These are phyloP conservation scores for Imleria badia DNA, from an alignment of 768 basidiomycete genomes.

Conservation along the genomic window DNA sequence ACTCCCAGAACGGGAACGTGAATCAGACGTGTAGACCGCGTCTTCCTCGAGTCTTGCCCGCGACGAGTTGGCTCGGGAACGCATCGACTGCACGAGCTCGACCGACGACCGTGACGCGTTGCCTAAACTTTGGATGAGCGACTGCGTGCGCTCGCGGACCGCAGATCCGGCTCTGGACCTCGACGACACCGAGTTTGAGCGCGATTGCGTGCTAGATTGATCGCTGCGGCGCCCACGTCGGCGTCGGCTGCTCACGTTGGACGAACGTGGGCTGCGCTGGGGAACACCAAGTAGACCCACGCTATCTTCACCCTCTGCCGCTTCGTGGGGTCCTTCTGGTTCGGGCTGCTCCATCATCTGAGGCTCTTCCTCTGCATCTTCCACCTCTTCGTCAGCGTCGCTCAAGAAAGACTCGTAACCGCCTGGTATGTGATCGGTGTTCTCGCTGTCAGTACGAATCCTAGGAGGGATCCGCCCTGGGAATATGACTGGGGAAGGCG, in stretches of 20 bases:
- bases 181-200: conserved; percentile 31
- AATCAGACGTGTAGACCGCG: conserved; percentile 35
- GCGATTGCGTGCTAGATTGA: conserved; percentile 36
- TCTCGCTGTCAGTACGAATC: conserved; percentile 30
- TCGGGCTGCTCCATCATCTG: conserved; percentile 44
- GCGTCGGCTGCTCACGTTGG: conserved; percentile 36
- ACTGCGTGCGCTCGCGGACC: conserved; percentile 64
- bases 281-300: conserved; percentile 54
- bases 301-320: conserved; percentile 60
- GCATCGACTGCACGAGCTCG: conserved; percentile 50
- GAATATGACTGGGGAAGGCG: conserved; percentile 37
- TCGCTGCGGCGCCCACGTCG: conserved; percentile 35
- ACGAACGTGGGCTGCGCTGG: conserved; percentile 51
- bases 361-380: conserved; percentile 33
- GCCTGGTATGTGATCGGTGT: conserved; percentile 25
- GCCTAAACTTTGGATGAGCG: conserved; percentile 62
- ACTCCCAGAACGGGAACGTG: conserved; percentile 44
- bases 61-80: conserved; percentile 64
- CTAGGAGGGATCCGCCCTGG: conserved; percentile 26
- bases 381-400: conserved; percentile 35
- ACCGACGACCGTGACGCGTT: conserved; percentile 62
- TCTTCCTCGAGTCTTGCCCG: conserved; percentile 67
- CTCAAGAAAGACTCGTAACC: conserved; percentile 34
- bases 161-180: conserved; percentile 48
- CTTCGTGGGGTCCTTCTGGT: conserved; percentile 55